phyloP scores from a whole-genome alignment of 2,329 filamentous ascomycete species.

The Cladosporium sp. region DNA sequence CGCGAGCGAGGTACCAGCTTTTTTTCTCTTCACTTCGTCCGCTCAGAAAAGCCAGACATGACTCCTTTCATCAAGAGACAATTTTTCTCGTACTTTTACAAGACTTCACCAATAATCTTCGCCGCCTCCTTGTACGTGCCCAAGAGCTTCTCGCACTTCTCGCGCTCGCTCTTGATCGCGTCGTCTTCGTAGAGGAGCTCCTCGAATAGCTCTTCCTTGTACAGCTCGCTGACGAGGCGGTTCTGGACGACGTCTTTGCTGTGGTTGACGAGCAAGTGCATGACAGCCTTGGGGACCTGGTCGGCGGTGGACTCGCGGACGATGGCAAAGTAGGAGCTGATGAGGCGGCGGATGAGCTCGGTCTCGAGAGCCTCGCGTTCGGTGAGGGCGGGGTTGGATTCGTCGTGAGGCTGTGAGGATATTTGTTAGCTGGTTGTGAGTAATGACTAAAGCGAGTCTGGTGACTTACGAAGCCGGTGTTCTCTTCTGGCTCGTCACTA shows the following conservation, averaged over 20 bases:
- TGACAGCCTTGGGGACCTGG: slow-evolving; percentile 96
- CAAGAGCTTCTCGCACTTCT: slow-evolving; percentile 96
- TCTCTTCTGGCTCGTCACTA: slow-evolving; percentile 51
- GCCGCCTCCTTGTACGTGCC: slow-evolving; percentile 95
- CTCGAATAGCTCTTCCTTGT: slow-evolving; percentile 85
- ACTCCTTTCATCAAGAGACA: not conserved
- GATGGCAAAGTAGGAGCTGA: slow-evolving; percentile 98
- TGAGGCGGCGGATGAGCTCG: slow-evolving; percentile 91
- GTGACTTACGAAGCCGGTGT: slow-evolving; percentile 25
- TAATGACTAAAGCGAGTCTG: not conserved
- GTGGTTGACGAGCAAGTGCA: slow-evolving; percentile 97
- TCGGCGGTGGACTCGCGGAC: slow-evolving; percentile 98
- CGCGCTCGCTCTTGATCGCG: slow-evolving; percentile 91
- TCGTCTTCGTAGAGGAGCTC: slow-evolving; percentile 97
- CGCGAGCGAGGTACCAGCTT: not conserved
- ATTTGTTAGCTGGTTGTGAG: slow-evolving; percentile 1
- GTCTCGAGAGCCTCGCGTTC: slow-evolving; percentile 97
- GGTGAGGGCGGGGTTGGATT: slow-evolving; percentile 66
- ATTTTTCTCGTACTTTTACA: slow-evolving; percentile 47
- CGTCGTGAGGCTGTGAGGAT: slow-evolving; percentile 12
- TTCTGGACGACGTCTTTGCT: slow-evolving; percentile 98
- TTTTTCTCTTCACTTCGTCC: not conserved
- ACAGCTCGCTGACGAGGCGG: slow-evolving; percentile 88
- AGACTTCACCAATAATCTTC: slow-evolving; percentile 95
- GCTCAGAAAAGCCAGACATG: not conserved